Evolutionary conservation across 176 grass and related monocot genomes (phyloP), one percentile per base, ranked within the genome.

Genomic region (Avena sativa): DNA sequence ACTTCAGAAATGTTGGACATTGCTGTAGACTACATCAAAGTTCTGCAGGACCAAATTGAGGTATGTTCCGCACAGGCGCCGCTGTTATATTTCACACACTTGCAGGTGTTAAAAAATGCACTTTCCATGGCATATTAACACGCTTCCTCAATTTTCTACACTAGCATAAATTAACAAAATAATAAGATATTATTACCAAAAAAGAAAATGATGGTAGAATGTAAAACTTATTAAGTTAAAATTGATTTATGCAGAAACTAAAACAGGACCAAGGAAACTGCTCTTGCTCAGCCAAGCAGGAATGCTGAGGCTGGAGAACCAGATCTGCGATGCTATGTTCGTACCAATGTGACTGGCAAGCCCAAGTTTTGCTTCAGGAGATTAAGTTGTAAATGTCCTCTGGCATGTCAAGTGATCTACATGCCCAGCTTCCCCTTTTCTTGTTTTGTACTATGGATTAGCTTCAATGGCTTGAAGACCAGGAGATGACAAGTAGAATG

Each of bases 1-100:
- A 94, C 90, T 19, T 91, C 97, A 44, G 97, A 99, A 55, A 99
- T 99, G 97, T 84, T 99, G 85, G 97, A 99, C 26, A 84, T 96
- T 63, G 94, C 97, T 76, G 89, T 99, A 16, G 90, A 94, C 40
- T 88, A 99, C 89, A 99, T 99, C 78, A 99, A 79, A 77, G 94
- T 91, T n/a, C 90, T 99, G 4, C 92, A 99, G 88, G 89, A 75
- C 57, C 87, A 96, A 85, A 60, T 96, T 79, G 82, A 99, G 97
- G 97, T 99, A 88, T 79, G 82, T 71, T 87, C 48, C 17, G 34
- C 47, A 21, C 13, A 51, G 11, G 1, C 13, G 16, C 46, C 30
- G 47, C 47, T 76, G 12, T 50, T 47, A 21, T 74, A 50, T 50
- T 8, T 74, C 40, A 6, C 17, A 8, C n/a, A 30, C 36, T 83